Percentiles rank a stretch among this genome's conserved stretches.
Evolutionary conservation across 164 flowering plant species (phyloP).

Genomic region (Macadamia integrifolia): DNA sequence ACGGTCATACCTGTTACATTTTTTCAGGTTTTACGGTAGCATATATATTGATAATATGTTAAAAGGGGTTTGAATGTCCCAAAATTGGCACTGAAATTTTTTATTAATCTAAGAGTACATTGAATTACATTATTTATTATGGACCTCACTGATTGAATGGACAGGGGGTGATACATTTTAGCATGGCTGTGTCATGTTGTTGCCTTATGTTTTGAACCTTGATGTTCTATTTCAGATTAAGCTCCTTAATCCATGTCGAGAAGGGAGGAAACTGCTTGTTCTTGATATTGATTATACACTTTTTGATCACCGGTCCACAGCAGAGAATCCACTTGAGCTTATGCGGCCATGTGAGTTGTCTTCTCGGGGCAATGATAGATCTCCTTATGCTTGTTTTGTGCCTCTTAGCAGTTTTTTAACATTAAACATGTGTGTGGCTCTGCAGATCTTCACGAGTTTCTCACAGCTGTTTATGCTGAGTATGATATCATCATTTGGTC

Average conservation of each 20-base stretch:
- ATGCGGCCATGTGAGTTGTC: slow-evolving; percentile 89
- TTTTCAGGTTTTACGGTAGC: no score
- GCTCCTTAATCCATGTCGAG: slow-evolving; percentile 80
- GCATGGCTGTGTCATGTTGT: not conserved
- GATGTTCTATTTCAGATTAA: slow-evolving; percentile 42
- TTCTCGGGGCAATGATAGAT: not conserved
- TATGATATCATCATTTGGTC: slow-evolving; percentile 99
- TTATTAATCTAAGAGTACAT: no score
- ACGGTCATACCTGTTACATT: no score
- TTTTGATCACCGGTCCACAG: slow-evolving; percentile 96
- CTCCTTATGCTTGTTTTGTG: slow-evolving; percentile 1
- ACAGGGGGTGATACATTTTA: not conserved
- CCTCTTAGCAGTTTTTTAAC: not conserved
- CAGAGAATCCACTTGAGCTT: slow-evolving; percentile 91
- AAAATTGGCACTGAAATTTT: no score
- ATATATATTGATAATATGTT: no score
- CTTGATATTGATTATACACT: slow-evolving; percentile 95
- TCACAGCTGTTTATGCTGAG: slow-evolving; percentile 86
- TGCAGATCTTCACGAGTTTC: slow-evolving; percentile 97
- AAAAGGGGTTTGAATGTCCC: no score
- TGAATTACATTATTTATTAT: no score
- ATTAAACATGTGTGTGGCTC: not conserved
- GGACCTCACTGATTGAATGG: not conserved
- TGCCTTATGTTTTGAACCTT: not conserved
- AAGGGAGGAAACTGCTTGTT: slow-evolving; percentile 90